Base-by-base conservation (phyloP, 208 protist species). In the Strigomonas culicis region DNA sequence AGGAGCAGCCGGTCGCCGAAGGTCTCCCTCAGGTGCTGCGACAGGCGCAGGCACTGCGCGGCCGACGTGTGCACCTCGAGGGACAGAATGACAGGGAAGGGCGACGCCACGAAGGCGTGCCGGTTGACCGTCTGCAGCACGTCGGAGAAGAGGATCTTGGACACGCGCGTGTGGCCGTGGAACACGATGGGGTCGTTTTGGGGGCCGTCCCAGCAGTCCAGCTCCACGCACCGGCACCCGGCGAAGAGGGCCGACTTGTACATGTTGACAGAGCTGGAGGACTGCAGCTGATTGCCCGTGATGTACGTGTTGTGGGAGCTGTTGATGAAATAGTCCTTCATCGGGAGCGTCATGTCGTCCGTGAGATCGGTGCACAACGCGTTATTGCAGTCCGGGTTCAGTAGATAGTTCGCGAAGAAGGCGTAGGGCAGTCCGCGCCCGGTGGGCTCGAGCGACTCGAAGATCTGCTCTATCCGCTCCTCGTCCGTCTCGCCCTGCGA, bases 251-350 rank as follows among this genome's bases (percentile, higher is more conserved):
- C 72, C 25, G 70, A 59, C 63, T 76, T 79, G 68, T 90, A 90
- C 68, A 81, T 81, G 36, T 81, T 63, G 15, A 70, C 49, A 30
- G 66, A 72, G 66, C 66, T 79, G 22, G 77, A 67, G 28, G 70
- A 77, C 24, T 32, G 43, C 19, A 98, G 62, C 78, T 98, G 96
- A 72, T 98, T 70, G n/a, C 89, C 92, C 17, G 72, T 71, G 15
- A 98, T 66, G 70, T 98, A 98, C 6, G 96, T 98, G 71, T 98
- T 98, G 70, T 98, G 96, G n/a, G 84, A 94, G 34, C 87, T 93
- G 53, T 79, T 76, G 50, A 96, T 90, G 63, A 68, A 97, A 70
- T 97, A 96, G 25, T 82, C 25, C 13, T 52, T 58, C 31, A 97
- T 39, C 30, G 77, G 70, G 19, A 65, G 68, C 36, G 27, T 68